A percentile compares a stretch with the other conserved stretches of the same genome.
Evolutionary conservation across 768 basidiomycete genomes (phyloP).

Genomic region (Panellus pusillus): DNA sequence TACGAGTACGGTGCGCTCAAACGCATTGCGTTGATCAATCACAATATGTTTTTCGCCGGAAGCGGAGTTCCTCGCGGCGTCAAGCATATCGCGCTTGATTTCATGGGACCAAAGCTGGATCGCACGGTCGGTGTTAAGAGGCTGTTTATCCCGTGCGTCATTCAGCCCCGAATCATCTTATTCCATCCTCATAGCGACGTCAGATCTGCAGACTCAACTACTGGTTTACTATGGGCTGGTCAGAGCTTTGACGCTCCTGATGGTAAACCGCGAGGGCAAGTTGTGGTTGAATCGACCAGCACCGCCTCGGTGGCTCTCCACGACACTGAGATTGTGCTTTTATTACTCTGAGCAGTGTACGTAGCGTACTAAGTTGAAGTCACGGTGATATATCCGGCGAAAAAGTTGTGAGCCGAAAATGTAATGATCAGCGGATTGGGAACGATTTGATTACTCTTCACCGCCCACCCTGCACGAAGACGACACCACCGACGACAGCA

Average conservation of each 20-base stretch:
- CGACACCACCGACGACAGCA: constrained; percentile 24
- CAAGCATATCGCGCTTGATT: constrained; percentile 1
- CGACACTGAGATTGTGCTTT: constrained; percentile 15
- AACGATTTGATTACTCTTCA: neutral
- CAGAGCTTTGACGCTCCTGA: constrained; percentile 37
- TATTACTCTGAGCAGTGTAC: neutral
- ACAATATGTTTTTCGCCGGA: constrained; percentile 32
- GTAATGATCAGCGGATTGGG: constrained; percentile 1
- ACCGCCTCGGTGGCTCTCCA: neutral
- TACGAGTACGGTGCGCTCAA: constrained; percentile 35
- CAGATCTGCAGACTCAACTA: constrained; percentile 31
- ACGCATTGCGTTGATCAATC: constrained; percentile 44
- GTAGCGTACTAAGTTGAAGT: no score
- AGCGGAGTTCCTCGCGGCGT: constrained; percentile 5
- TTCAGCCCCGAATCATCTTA: neutral
- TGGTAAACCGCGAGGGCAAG: constrained; percentile 11
- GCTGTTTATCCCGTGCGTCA: constrained; percentile 15
- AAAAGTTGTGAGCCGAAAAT: no score
- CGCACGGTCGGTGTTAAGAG: constrained; percentile 3
- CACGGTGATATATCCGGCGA: no score
- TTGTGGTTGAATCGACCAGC: neutral
- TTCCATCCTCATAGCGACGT: neutral
- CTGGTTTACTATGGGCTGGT: constrained; percentile 36
- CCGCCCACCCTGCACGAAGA: constrained; percentile 1
- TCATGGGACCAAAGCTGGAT: neutral